phyloP scores from a whole-genome alignment of 2,329 filamentous ascomycete genomes.

The Pseudonectria buxi region DNA sequence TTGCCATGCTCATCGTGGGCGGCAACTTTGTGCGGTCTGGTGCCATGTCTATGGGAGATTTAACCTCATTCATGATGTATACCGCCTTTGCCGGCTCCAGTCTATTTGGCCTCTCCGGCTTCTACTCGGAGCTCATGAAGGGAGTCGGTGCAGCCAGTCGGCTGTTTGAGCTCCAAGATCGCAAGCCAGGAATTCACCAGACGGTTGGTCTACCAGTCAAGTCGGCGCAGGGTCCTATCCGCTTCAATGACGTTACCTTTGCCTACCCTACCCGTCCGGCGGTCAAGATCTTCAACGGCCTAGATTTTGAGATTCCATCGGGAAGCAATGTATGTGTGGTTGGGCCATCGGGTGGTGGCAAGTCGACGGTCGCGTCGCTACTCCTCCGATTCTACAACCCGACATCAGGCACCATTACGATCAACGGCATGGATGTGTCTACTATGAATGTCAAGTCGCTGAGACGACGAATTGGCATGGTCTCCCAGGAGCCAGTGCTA shows the following conservation, averaged over 20 bases:
- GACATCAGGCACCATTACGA: constrained; percentile 67
- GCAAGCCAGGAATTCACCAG: constrained; percentile 76
- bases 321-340: constrained; percentile 96
- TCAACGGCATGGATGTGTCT: constrained; percentile 77
- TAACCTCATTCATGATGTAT: constrained; percentile 98
- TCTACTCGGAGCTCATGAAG: constrained; percentile 99
- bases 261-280: constrained; percentile 91
- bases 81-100: constrained; percentile 80
- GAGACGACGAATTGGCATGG: constrained; percentile 86
- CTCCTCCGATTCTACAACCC: constrained; percentile 88
- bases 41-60: constrained; percentile 79
- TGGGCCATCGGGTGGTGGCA: constrained; percentile 90
- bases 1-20: constrained; percentile 83
- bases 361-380: constrained; percentile 90
- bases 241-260: constrained; percentile 79
- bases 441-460: constrained; percentile 90
- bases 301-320: constrained; percentile 86
- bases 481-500: constrained; percentile 90
- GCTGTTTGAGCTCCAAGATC: constrained; percentile 91
- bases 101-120: constrained; percentile 87
- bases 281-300: constrained; percentile 80
- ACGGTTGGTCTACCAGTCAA: constrained; percentile 73
- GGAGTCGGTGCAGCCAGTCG: constrained; percentile 95
- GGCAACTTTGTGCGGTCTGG: constrained; percentile 84
- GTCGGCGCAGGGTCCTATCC: constrained; percentile 82